phyloP scores from a whole-genome alignment of 2,329 filamentous ascomycete genomes.

The Talaromyces pinophilus region DNA sequence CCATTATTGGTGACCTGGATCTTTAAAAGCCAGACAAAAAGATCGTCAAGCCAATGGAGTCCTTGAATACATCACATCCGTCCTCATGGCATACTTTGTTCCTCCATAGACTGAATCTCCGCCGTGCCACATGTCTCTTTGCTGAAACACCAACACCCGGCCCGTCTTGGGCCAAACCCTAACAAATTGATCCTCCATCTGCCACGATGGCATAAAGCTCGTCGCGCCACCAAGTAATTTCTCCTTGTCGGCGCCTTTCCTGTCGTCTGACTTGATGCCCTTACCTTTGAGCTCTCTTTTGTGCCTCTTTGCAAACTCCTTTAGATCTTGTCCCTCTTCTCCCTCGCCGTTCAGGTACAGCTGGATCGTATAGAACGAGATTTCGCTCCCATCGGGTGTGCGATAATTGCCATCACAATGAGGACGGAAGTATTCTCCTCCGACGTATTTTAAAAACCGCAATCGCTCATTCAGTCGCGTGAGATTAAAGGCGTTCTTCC shows the following conservation, averaged over 20 bases:
- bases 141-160: slow-evolving; percentile 59
- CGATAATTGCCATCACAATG: slow-evolving; percentile 69
- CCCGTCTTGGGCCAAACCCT: slow-evolving; percentile 55
- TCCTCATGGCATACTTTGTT: slow-evolving; percentile 58
- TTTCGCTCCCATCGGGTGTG: slow-evolving; percentile 55
- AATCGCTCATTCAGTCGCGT: slow-evolving; percentile 68
- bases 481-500: slow-evolving; percentile 41
- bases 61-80: slow-evolving; percentile 45
- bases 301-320: slow-evolving; percentile 27
- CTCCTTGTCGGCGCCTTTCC: slow-evolving; percentile 9
- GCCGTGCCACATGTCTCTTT: slow-evolving; percentile 53
- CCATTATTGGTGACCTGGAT: background rate
- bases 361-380: slow-evolving; percentile 58
- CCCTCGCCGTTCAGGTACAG: slow-evolving; percentile 56
- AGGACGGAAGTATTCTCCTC: slow-evolving; percentile 71
- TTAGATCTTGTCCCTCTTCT: slow-evolving; percentile 34
- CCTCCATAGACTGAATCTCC: slow-evolving; percentile 58
- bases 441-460: slow-evolving; percentile 71
- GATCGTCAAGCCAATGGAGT: background rate
- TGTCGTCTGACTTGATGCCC: slow-evolving; percentile 25
- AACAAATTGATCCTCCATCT: slow-evolving; percentile 35
- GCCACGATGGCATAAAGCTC: slow-evolving; percentile 47
- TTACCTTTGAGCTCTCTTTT: slow-evolving; percentile 23
- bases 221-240: slow-evolving; percentile 57
- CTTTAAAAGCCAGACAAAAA: background rate